Evolutionary conservation across 1,284 basidiomycete genomes (phyloP).

Genomic region (Mycena citricolor): DNA sequence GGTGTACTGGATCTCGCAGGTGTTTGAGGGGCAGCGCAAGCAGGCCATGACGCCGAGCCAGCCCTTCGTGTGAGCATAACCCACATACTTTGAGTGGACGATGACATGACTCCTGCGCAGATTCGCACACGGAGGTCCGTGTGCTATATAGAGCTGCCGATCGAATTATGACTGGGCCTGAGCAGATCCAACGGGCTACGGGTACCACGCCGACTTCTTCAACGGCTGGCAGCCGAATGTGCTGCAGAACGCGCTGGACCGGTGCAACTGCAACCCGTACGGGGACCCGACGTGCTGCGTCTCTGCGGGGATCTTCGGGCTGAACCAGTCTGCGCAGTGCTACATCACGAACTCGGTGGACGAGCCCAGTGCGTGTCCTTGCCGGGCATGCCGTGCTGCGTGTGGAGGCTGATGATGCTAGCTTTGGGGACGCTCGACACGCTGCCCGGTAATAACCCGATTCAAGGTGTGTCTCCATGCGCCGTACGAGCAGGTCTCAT

Average conservation of each 20-base stretch:
- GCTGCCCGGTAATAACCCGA: slow-evolving; percentile 22
- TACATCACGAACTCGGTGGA: slow-evolving; percentile 38
- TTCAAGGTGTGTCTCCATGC: slow-evolving; percentile 12
- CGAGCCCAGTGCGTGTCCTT: slow-evolving; percentile 34
- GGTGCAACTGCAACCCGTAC: slow-evolving; percentile 44
- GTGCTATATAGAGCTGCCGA: background rate
- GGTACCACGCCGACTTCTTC: slow-evolving; percentile 45
- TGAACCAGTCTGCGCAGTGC: slow-evolving; percentile 34
- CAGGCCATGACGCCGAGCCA: slow-evolving; percentile 42
- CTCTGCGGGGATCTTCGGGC: slow-evolving; percentile 36
- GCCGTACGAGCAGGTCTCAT: too few relatives aligned
- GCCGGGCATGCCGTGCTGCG: slow-evolving; percentile 1
- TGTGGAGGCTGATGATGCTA: background rate
- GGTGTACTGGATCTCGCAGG: slow-evolving; percentile 42
- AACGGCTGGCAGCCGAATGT: slow-evolving; percentile 42
- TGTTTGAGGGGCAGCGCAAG: slow-evolving; percentile 34
- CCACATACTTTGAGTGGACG: background rate
- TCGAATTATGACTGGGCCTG: slow-evolving; percentile 16
- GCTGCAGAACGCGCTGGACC: slow-evolving; percentile 44
- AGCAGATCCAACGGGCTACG: slow-evolving; percentile 47
- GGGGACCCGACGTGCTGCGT: slow-evolving; percentile 42
- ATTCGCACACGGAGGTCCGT: slow-evolving; percentile 36
- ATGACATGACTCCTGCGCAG: slow-evolving; percentile 25
- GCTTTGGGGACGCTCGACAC: slow-evolving; percentile 21
- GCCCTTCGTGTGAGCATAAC: slow-evolving; percentile 42